Evolutionary conservation across 1,284 basidiomycete genomes (phyloP), one percentile per base, ranked within the genome.

Genomic region (Rhizoctonia solani): DNA sequence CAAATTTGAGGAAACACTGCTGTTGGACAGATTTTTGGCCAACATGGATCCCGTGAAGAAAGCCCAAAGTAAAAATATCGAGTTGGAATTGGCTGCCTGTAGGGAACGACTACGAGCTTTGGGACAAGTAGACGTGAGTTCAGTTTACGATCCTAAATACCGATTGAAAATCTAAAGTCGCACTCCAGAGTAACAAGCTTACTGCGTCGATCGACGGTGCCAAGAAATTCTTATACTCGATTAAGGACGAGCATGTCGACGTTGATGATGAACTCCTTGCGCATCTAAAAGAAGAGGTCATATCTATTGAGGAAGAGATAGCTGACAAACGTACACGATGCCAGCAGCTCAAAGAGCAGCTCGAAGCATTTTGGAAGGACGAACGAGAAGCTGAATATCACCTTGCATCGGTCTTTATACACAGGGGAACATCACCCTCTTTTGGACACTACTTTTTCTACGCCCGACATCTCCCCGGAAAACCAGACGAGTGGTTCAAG

Each of bases 381-480:
- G 85, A 87, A 63, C 81, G 63, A 5, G 79, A 84, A 29, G 86
- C 86, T 25, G 87, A 89, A 58, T 99, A 98, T 75, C 92, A 96
- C 74, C 83, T 99, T 44, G 94, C 93, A 0, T 92, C 93, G 13
- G 95, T 98, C 13, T 99, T 98, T 79, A 92, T 98, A 73, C 96
- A 99, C 77, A 89, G 96, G 42, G 95, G 94, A 46, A 84, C 85
- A 16, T 88, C 89, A 21, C 87, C 90, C 0, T 88, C 86, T 3
- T 93, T 87, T 79, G 93, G 93, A 29, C 90, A 95, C 77, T 92
- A 94, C 76, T 94, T 91, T 79, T 91, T 95, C 77, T 93, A 93
- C 74, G 90, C 92, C 68, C 84, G 93, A 47, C 83, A 93, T 74
- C 79, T 93, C 23, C 92, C 92, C 0, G 81, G 85, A 30, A 78